Percentiles rank a stretch among this genome's conserved stretches.
Evolutionary conservation across 192 early-diverging fungal species (phyloP).

Genomic region (Piromyces sp.): DNA sequence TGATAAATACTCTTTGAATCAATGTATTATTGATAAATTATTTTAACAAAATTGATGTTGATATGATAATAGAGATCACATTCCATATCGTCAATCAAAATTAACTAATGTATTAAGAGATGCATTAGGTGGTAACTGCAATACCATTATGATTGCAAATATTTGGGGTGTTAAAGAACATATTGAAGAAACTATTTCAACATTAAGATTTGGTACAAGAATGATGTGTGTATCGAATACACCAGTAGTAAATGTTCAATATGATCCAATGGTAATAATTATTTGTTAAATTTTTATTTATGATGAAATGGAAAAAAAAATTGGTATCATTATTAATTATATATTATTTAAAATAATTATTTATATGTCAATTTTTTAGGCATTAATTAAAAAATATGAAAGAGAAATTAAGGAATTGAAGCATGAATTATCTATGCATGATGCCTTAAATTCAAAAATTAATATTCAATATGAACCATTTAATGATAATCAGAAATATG

Average conservation of each 20-base stretch:
- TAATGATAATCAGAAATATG: conserved; percentile 24
- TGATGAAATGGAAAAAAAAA: too few relatives aligned
- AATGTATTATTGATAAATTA: too few relatives aligned
- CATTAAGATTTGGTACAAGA: conserved; percentile 39
- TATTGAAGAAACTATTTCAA: conserved; percentile 48
- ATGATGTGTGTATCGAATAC: conserved; percentile 45
- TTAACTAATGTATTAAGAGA: conserved; percentile 41
- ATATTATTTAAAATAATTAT: too few relatives aligned
- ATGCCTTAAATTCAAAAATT: conserved; percentile 25
- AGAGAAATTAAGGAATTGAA: conserved; percentile 35
- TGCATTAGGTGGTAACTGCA: conserved; percentile 39
- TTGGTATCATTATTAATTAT: too few relatives aligned
- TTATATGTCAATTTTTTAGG: background rate
- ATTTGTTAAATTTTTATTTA: too few relatives aligned
- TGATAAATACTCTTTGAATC: too few relatives aligned
- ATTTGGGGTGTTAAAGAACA: conserved; percentile 26
- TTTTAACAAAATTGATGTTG: too few relatives aligned
- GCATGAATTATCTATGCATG: conserved; percentile 47
- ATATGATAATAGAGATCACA: conserved; percentile 19
- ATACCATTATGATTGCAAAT: conserved; percentile 27
- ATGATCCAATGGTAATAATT: conserved; percentile 25
- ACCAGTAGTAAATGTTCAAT: conserved; percentile 37
- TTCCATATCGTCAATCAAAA: conserved; percentile 45
- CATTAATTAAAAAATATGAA: conserved; percentile 46
- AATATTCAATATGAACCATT: conserved; percentile 40